Conservation (phyloP, 352 stramenopile genomes). For the Blastocystis sp. region DNA sequence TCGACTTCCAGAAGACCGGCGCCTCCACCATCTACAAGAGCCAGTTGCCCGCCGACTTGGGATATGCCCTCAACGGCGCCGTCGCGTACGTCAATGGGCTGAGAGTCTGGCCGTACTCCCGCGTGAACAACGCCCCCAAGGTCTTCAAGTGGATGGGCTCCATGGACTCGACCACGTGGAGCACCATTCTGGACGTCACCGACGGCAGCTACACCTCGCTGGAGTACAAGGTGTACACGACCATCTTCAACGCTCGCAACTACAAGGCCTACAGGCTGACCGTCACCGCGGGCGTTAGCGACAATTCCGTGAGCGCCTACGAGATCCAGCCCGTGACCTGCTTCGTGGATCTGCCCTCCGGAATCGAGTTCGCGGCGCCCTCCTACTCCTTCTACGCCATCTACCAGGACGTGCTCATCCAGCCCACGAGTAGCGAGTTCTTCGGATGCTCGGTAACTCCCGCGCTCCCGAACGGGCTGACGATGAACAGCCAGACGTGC, state of each 20-base stretch:
- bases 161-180: neutral
- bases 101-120: neutral
- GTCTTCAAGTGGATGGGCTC: neutral
- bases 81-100: conserved; percentile 39
- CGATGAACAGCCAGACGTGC: neutral
- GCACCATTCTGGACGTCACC: neutral
- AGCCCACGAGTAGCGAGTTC: conserved; percentile 1
- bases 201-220: neutral
- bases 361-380: neutral
- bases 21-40: neutral
- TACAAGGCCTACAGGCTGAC: neutral
- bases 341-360: neutral
- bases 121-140: neutral
- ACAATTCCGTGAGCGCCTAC: neutral
- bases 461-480: conserved; percentile 1
- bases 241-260: neutral
- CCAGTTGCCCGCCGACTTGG: neutral
- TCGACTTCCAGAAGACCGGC: conserved; percentile 44
- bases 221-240: neutral
- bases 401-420: conserved; percentile 15
- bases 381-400: conserved; percentile 32
- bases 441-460: neutral
- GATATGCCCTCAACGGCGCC: neutral
- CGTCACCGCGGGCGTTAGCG: neutral
- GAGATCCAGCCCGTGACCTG: conserved; percentile 55